Evolutionary conservation across 139 green algal genomes (phyloP).

Genomic region (Chlorella sp.): DNA sequence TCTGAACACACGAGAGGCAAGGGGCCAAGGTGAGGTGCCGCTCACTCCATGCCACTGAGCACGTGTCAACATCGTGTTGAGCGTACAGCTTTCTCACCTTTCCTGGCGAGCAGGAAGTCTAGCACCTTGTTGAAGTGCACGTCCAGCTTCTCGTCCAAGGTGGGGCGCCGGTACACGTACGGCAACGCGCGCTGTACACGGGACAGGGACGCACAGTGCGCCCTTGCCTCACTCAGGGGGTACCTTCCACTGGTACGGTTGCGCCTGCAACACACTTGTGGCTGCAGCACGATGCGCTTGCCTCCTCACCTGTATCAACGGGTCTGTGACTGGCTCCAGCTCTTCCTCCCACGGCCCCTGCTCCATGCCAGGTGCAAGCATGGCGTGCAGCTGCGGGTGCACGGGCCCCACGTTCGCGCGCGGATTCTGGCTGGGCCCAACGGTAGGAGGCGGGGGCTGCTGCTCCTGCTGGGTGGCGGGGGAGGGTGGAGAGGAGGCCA

Average conservation of each 20-base stretch:
- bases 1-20: no score
- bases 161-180: slow-evolving; percentile 12
- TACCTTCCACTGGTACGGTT: neutral
- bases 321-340: slow-evolving; percentile 50
- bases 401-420: no score
- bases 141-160: slow-evolving; percentile 25
- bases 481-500: neutral
- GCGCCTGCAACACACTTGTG: neutral
- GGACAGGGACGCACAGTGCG: neutral
- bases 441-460: no score
- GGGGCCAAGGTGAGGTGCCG: no score
- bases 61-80: no score
- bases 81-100: slow-evolving; percentile 9
- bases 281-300: no score
- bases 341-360: slow-evolving; percentile 30
- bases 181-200: slow-evolving; percentile 8
- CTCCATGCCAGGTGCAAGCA: slow-evolving; percentile 17
- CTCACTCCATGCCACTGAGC: no score
- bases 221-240: neutral
- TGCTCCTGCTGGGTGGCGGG: no score
- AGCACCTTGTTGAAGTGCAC: slow-evolving; percentile 27
- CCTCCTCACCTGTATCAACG: slow-evolving; percentile 47
- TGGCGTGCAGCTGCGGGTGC: no score
- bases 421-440: no score
- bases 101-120: slow-evolving; percentile 34